phyloP scores from a whole-genome alignment of 441 rosid species.

The Gossypium lobatum region DNA sequence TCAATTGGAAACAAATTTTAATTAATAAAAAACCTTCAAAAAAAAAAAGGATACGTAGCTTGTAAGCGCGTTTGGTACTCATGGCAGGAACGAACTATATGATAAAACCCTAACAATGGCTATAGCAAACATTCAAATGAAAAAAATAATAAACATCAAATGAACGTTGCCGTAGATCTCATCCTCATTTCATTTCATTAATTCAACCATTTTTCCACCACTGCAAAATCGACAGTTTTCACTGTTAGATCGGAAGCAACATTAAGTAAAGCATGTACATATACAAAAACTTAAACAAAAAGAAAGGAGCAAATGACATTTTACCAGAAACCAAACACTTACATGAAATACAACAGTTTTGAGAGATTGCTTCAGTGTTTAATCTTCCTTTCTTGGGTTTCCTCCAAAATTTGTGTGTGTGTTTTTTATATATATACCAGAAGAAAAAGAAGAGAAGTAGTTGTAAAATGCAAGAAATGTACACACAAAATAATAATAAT shows the following conservation, averaged over 20 bases:
- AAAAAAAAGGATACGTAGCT: conserved; percentile 94
- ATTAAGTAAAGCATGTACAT: conserved; percentile 14
- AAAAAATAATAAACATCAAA: not conserved
- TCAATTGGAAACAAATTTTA: not conserved
- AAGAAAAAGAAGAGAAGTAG: not conserved
- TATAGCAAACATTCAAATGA: conserved; percentile 28
- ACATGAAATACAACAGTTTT: not conserved
- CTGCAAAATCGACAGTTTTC: conserved; percentile 12
- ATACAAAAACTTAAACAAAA: conserved; percentile 6
- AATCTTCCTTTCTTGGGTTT: not conserved
- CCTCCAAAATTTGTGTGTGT: not conserved
- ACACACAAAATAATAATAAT: not conserved
- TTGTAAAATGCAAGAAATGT: not conserved
- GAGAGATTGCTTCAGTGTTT: not conserved
- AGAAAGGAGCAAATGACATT: conserved; percentile 20
- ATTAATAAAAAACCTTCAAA: conserved; percentile 15
- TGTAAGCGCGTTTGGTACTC: conserved; percentile 99
- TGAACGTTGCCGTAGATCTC: not conserved
- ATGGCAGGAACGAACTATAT: conserved; percentile 38
- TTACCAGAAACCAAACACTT: not conserved
- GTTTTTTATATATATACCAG: not conserved
- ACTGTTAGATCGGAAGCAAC: conserved; percentile 28
- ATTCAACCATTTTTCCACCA: not conserved
- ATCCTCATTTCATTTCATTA: conserved; percentile 3
- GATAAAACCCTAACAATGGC: conserved; percentile 27